Percentiles rank a stretch among this genome's conserved stretches.
Evolutionary conservation across 768 basidiomycete species (phyloP).

Genomic region (Rhodosporidiobolus sp.): DNA sequence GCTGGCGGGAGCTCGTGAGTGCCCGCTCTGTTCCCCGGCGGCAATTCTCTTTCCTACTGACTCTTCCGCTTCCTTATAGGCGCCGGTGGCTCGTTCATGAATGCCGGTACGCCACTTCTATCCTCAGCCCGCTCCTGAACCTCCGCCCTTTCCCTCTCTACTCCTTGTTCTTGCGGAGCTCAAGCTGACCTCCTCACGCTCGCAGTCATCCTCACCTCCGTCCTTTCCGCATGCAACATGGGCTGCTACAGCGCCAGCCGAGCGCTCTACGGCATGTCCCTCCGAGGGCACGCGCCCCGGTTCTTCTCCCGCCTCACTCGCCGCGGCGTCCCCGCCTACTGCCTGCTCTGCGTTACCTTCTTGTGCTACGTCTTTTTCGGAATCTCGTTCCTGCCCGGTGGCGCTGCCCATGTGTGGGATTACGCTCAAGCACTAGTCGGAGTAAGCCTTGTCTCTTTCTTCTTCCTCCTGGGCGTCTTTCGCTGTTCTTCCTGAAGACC

Average conservation of each 20-base stretch:
- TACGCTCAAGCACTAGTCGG: slow-evolving; percentile 54
- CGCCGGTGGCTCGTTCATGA: slow-evolving; percentile 78
- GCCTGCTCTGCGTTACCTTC: slow-evolving; percentile 69
- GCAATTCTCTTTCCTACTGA: too few relatives aligned
- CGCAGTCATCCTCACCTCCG: slow-evolving; percentile 60
- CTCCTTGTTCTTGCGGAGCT: too few relatives aligned
- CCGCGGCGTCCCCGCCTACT: slow-evolving; percentile 65
- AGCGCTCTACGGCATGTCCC: slow-evolving; percentile 70
- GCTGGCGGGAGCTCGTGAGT: slow-evolving; percentile 20
- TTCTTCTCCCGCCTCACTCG: slow-evolving; percentile 67
- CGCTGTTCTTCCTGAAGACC: too few relatives aligned
- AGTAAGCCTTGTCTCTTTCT: too few relatives aligned
- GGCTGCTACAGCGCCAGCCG: slow-evolving; percentile 79
- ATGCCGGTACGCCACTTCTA: too few relatives aligned
- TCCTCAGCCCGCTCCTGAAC: too few relatives aligned
- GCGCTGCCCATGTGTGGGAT: slow-evolving; percentile 72
- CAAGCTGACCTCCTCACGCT: too few relatives aligned
- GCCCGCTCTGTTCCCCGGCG: too few relatives aligned
- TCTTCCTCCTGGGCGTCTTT: too few relatives aligned
- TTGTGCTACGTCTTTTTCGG: slow-evolving; percentile 67
- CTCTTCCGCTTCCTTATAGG: slow-evolving; percentile 49
- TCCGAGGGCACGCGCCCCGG: slow-evolving; percentile 62
- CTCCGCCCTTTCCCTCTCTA: too few relatives aligned
- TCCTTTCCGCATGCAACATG: slow-evolving; percentile 84
- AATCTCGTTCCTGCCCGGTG: slow-evolving; percentile 62